phyloP scores from a whole-genome alignment of 139 green algal species.

The Coelastrella sp. region DNA sequence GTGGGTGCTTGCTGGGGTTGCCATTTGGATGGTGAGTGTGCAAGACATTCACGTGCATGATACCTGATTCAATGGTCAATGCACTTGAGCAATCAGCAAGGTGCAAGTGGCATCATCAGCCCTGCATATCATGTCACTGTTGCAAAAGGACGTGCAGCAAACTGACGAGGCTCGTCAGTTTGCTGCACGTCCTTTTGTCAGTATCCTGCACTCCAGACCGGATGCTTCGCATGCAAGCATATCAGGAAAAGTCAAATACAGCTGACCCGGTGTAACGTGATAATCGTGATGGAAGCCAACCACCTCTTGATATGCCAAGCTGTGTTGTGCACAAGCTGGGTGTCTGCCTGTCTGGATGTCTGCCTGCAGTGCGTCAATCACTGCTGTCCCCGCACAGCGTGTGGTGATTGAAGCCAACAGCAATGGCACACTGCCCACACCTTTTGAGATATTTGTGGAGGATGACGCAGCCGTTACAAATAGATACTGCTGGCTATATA shows the following conservation, averaged over 20 bases:
- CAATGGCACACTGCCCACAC: slow-evolving; percentile 44
- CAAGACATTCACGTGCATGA: no score
- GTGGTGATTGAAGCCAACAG: slow-evolving; percentile 55
- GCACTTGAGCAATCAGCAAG: no score
- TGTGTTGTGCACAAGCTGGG: neutral
- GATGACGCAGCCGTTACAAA: slow-evolving; percentile 34
- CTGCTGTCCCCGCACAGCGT: slow-evolving; percentile 61
- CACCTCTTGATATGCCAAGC: slow-evolving; percentile 38
- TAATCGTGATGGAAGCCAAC: slow-evolving; percentile 58
- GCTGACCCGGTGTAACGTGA: slow-evolving; percentile 59
- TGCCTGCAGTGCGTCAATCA: slow-evolving; percentile 45
- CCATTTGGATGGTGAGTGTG: no score
- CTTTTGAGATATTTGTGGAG: slow-evolving; percentile 63
- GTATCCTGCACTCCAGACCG: no score
- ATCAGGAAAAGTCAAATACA: slow-evolving; percentile 55
- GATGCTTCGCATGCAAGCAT: no score
- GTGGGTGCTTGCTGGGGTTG: no score
- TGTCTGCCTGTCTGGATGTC: neutral
- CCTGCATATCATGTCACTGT: no score
- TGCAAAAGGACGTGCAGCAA: no score
- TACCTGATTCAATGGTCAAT: no score
- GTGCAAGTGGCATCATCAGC: no score
- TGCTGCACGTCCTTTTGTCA: no score
- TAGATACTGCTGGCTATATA: slow-evolving; percentile 61
- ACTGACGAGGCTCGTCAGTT: no score